Evolutionary conservation across 805 yeast species (phyloP), one percentile per base, ranked within the genome.

Genomic region (Hanseniaspora vineae): DNA sequence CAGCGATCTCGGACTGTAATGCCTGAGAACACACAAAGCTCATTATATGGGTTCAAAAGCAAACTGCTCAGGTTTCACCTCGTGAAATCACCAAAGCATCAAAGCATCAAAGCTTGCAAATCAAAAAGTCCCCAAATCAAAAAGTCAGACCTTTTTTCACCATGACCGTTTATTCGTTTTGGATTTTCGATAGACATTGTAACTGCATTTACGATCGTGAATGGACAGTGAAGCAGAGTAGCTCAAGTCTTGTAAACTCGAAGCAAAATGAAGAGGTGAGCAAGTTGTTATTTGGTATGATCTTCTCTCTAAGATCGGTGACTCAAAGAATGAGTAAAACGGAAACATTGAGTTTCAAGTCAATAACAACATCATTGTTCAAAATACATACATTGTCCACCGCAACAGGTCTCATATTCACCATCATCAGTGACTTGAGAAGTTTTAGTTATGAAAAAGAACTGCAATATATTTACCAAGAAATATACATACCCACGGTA

Each of bases 101-200:
- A n/a, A n/a, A n/a, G n/a, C n/a, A n/a, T n/a, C n/a, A 14, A 13
- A 14, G n/a, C 18, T 35, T 35, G 40, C 8, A 14, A 11, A 35
- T 35, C n/a, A 11, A 10, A 12, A 31, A 31, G 33, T 31, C 12
- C 12, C 33, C n/a, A n/a, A n/a, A n/a, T n/a, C n/a, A n/a, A n/a
- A n/a, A n/a, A n/a, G n/a, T n/a, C n/a, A n/a, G n/a, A n/a, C n/a
- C n/a, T 23, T 23, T 23, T 5, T 8, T 23, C 14, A 40, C 33
- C 40, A 78, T 78, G 84, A 76, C 84, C 39, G 78, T 88, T 43
- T 81, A 81, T 66, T 84, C 96, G 11, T 83, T 89, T 59, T 85
- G 88, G 84, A 77, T 90, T 48, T 90, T 83, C 60, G 97, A 90
- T 62, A 75, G 92, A 60, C 97, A 90, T 66, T 85, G 97, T 65